phyloP scores from a whole-genome alignment of 2,329 filamentous ascomycete species.

The Colletotrichum navitas region DNA sequence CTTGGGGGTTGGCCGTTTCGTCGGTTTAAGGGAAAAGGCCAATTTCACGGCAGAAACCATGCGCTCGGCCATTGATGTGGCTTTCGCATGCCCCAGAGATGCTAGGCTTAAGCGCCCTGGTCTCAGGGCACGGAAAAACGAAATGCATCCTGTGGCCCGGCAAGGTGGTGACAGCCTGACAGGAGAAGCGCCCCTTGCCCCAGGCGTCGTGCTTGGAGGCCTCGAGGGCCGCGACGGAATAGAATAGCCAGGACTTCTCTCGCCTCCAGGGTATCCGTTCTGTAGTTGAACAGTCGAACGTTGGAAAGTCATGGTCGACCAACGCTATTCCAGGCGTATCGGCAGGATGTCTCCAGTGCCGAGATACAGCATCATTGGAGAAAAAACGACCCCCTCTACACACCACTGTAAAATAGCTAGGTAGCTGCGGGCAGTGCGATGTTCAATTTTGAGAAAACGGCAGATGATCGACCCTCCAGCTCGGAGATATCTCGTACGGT shows the following conservation, averaged over 20 bases:
- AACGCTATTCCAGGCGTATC: neutral
- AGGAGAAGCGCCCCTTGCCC: neutral
- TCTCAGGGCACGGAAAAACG: neutral
- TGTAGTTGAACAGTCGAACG: neutral
- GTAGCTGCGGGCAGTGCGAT: neutral
- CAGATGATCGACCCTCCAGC: slow-evolving; percentile 15
- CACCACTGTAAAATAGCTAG: neutral
- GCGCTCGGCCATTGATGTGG: slow-evolving; percentile 10
- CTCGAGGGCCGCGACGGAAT: neutral
- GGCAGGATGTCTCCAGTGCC: slow-evolving; percentile 1
- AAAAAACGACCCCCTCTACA: neutral
- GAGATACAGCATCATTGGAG: slow-evolving; percentile 22
- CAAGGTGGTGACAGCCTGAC: neutral
- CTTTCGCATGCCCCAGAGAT: neutral
- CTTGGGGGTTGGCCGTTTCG: slow-evolving; percentile 33
- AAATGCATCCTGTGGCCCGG: neutral
- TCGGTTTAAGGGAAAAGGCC: too few species aligned
- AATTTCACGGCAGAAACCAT: slow-evolving; percentile 17
- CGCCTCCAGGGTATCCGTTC: neutral
- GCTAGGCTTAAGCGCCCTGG: slow-evolving; percentile 9
- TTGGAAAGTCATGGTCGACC: neutral
- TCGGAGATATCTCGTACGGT: slow-evolving; percentile 10
- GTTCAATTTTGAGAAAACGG: slow-evolving; percentile 3
- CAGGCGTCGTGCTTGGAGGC: neutral
- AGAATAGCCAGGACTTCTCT: slow-evolving; percentile 1